A percentile compares a stretch with the other conserved stretches of the same genome.
Conservation (phyloP, 139 green algal species). For the Chlamydomonas asymmetrica region DNA sequence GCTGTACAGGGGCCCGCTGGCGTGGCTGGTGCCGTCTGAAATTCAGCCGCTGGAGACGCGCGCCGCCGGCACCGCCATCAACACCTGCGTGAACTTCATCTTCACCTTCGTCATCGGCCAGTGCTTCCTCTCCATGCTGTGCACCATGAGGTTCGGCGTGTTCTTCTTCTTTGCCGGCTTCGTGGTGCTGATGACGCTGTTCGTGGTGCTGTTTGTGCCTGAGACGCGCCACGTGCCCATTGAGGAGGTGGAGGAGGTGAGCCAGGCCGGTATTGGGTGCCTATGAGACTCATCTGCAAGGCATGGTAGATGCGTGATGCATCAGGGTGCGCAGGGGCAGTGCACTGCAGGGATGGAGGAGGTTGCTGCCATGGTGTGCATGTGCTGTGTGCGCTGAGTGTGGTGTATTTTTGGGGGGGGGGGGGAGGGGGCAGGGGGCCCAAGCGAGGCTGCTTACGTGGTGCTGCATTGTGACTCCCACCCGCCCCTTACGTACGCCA, state of each 20-base stretch:
- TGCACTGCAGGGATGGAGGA: too few relatives aligned
- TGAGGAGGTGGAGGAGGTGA: conserved; percentile 62
- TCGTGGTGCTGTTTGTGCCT: conserved; percentile 59
- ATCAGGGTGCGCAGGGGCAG: too few relatives aligned
- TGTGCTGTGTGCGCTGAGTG: too few relatives aligned
- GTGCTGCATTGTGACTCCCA: too few relatives aligned
- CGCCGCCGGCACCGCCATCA: conserved; percentile 41
- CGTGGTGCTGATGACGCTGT: conserved; percentile 69
- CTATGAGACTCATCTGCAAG: too few relatives aligned
- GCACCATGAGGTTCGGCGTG: conserved; percentile 57
- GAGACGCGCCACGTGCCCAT: conserved; percentile 71
- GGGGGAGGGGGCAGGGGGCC: too few relatives aligned
- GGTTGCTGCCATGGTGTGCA: too few relatives aligned
- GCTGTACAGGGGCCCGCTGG: conserved; percentile 71
- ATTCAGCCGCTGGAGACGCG: conserved; percentile 56
- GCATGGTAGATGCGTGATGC: too few relatives aligned
- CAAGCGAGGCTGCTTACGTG: too few relatives aligned
- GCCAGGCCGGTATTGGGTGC: too few relatives aligned
- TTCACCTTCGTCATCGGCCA: conserved; percentile 77
- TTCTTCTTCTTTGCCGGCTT: conserved; percentile 74
- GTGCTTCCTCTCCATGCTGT: conserved; percentile 72
- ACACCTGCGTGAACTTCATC: conserved; percentile 63
- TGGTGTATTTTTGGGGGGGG: too few relatives aligned
- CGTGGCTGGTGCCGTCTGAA: conserved; percentile 70
- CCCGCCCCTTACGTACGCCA: too few relatives aligned